Base-by-base conservation (phyloP, 129 eudicot genomes). In the Saposhnikovia divaricata region DNA sequence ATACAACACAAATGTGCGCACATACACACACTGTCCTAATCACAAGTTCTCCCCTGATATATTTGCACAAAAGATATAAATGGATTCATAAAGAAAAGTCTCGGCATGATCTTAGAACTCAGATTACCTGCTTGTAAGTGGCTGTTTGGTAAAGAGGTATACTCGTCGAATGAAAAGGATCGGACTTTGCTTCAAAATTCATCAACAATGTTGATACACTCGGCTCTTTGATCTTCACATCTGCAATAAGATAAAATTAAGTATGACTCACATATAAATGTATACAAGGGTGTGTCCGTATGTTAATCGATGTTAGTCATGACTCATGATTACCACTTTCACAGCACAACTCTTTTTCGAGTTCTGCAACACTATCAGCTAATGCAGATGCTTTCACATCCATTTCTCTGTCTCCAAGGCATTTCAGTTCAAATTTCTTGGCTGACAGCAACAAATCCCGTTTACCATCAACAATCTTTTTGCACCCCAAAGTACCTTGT, bases 101-200 rank as follows among this genome's bases (percentile, higher is more conserved):
- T 66, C 10, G 47, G 13, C 16, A 55, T 42, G 57, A 46, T 45
- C 79, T 69, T 42, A 61, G 42, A 42, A 72, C 38, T 42, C 13
- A 47, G 47, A 53, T 66, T 81, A 87, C 98, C 90, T 91, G 97
- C 85, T 91, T 91, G 83, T 91, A 93, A 53, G 98, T 93, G 72
- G 98, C 91, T 73, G 97, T 93, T 76, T 93, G 98, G 66, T 93
- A 93, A 18, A 93, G 82, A 23, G 97, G 97, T 19, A 97, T 87
- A 87, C 98, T 93, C 83, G 88, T 77, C 6, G 98, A 89, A 77
- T 76, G 81, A 83, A 88, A 93, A 84, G 98, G 97, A 93, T 93
- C 98, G 83, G 87, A 89, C 2, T 85, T 89, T 80, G 83, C 91
- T 65, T 84, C 88, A 81, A 93, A 91, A 88, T 93, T 93, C 97